Evolutionary conservation across 2,329 filamentous ascomycete genomes (phyloP).

Genomic region (Cladosporium halotolerans): DNA sequence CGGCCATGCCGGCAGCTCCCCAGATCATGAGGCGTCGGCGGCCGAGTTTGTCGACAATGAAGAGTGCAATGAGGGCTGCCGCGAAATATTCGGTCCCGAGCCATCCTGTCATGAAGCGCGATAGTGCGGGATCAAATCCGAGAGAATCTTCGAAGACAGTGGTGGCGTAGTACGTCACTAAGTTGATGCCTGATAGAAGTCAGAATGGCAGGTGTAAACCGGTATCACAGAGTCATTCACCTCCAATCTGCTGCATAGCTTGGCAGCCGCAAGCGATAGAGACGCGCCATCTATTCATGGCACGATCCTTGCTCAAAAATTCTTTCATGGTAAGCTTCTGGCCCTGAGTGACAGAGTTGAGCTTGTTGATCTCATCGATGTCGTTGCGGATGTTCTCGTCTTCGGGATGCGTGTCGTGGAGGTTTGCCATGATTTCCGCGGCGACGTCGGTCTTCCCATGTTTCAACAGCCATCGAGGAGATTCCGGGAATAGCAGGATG

Average conservation of each 20-base stretch:
- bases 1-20: conserved; percentile 20
- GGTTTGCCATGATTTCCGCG: background rate
- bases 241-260: conserved; percentile 9
- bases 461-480: conserved; percentile 34
- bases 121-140: conserved; percentile 16
- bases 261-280: conserved; percentile 1
- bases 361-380: conserved; percentile 9
- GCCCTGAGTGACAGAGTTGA: conserved; percentile 14
- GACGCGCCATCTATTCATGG: conserved; percentile 14
- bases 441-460: conserved; percentile 18
- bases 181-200: background rate
- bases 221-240: background rate
- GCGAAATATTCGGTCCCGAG: conserved; percentile 23
- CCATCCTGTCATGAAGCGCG: conserved; percentile 19
- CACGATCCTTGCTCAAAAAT: conserved; percentile 12
- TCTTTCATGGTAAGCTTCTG: conserved; percentile 14
- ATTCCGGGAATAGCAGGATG: conserved; percentile 27
- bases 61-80: conserved; percentile 14
- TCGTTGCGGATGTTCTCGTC: conserved; percentile 1
- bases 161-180: conserved; percentile 2
- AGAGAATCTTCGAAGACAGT: conserved; percentile 15
- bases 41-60: background rate
- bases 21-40: background rate
- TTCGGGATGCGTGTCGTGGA: background rate
- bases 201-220: background rate